Conservation (phyloP, 2,329 filamentous ascomycete species). For the Aureobasidium sp. region DNA sequence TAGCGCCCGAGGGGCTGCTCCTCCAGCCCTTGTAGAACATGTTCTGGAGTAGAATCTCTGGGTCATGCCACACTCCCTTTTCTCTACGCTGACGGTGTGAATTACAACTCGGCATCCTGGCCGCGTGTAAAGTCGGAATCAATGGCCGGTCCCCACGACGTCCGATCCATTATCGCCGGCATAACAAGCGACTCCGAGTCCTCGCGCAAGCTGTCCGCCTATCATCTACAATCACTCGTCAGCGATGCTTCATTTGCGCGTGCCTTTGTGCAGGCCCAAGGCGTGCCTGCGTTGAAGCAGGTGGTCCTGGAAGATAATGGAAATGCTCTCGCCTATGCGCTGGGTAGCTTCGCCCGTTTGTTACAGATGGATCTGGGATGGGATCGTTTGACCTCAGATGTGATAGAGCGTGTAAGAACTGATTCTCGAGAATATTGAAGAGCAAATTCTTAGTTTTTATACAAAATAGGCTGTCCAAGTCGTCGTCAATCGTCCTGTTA, state of each 20-base stretch:
- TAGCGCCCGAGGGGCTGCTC: conserved; percentile 4
- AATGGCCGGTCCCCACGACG: conserved; percentile 30
- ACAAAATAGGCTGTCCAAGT: conserved; percentile 65
- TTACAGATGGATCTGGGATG: conserved; percentile 97
- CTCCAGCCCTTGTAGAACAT: conserved; percentile 5
- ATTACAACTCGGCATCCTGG: background rate
- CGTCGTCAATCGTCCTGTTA: conserved; percentile 88
- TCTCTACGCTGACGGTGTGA: background rate
- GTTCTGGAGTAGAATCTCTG: background rate
- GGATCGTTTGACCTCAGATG: conserved; percentile 73
- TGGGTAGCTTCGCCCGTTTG: conserved; percentile 79
- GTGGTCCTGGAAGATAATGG: conserved; percentile 79
- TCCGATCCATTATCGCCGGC: conserved; percentile 41
- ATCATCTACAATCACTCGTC: conserved; percentile 93
- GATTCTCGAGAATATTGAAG: background rate
- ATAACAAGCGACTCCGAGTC: conserved; percentile 69
- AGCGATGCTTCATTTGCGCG: conserved; percentile 95
- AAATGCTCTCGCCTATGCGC: conserved; percentile 90
- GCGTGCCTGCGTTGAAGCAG: conserved; percentile 71
- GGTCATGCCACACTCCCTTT: background rate
- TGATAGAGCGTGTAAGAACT: conserved; percentile 56
- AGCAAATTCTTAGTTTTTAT: conserved; percentile 12
- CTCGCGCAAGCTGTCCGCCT: conserved; percentile 95
- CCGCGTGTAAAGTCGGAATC: conserved; percentile 6
- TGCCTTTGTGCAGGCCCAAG: conserved; percentile 86